A percentile compares a stretch with the other conserved stretches of the same genome.
Evolutionary conservation across 2,329 filamentous ascomycete species (phyloP).

Genomic region (Exserohilum turcica): DNA sequence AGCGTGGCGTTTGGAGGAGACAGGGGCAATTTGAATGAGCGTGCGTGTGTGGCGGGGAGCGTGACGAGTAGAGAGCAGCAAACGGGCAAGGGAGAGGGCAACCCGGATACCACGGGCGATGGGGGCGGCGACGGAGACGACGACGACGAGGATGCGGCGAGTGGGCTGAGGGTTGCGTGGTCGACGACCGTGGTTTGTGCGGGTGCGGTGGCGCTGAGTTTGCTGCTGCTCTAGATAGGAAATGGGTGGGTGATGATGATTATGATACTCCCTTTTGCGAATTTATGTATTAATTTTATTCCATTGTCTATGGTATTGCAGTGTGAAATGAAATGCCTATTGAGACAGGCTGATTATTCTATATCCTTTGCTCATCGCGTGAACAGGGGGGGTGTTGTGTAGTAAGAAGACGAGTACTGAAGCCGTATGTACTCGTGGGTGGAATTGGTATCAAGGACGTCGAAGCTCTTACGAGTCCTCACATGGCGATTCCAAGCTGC

Average conservation of each 20-base stretch:
- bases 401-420: too few relatives aligned
- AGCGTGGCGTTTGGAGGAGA: constrained; percentile 36
- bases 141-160: constrained; percentile 24
- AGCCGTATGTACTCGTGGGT: too few relatives aligned
- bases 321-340: background rate
- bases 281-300: background rate
- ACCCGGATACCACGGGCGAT: constrained; percentile 20
- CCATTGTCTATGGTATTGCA: background rate
- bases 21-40: constrained; percentile 32
- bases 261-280: background rate
- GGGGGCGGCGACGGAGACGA: constrained; percentile 3
- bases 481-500: constrained; percentile 18
- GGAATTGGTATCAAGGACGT: too few relatives aligned
- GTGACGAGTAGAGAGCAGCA: constrained; percentile 35
- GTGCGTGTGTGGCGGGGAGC: constrained; percentile 36
- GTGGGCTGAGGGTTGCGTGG: constrained; percentile 20
- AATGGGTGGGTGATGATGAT: too few relatives aligned
- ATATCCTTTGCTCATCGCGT: too few relatives aligned
- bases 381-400: too few relatives aligned
- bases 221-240: constrained; percentile 4
- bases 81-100: constrained; percentile 31
- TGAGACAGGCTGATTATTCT: too few relatives aligned
- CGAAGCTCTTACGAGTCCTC: background rate
- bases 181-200: constrained; percentile 16
- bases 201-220: constrained; percentile 11